Conservation (phyloP, 345 rosid species). For the Eucalyptus cloeziana region DNA sequence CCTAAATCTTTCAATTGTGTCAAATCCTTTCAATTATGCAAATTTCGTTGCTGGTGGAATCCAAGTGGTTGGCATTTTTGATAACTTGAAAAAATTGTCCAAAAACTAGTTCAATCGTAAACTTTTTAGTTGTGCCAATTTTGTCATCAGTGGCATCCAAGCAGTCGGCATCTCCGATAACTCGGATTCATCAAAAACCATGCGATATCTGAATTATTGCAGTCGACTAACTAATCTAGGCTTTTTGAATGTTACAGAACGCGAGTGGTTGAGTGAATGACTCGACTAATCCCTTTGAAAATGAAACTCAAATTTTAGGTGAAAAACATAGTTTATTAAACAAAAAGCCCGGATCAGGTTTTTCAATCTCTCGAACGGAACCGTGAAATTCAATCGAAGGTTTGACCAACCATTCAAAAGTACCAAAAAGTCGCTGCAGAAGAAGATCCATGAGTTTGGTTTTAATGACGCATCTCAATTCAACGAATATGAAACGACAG, state of each 20-base stretch:
- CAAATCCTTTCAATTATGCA: too few species aligned
- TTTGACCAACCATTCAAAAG: neutral
- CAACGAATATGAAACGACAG: neutral
- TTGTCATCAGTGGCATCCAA: fast-evolving
- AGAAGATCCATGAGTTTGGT: neutral
- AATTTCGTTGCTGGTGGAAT: too few species aligned
- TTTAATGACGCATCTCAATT: neutral
- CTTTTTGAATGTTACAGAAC: neutral
- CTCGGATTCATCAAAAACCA: neutral
- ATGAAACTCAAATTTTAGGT: neutral
- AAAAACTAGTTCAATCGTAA: fast-evolving
- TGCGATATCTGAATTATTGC: neutral
- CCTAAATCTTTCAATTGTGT: fast-evolving
- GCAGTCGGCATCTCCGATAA: neutral
- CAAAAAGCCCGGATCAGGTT: neutral
- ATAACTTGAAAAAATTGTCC: neutral
- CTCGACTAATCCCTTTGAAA: neutral
- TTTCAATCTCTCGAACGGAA: neutral
- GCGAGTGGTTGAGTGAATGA: neutral
- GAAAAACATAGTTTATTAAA: neutral
- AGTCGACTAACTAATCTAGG: neutral
- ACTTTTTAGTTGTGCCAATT: neutral
- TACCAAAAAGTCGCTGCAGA: neutral
- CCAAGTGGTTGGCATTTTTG: too few species aligned
- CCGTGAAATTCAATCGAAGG: neutral